Base-by-base conservation (phyloP, 192 early-diverging fungal genomes). In the Funneliformis mosseae region DNA sequence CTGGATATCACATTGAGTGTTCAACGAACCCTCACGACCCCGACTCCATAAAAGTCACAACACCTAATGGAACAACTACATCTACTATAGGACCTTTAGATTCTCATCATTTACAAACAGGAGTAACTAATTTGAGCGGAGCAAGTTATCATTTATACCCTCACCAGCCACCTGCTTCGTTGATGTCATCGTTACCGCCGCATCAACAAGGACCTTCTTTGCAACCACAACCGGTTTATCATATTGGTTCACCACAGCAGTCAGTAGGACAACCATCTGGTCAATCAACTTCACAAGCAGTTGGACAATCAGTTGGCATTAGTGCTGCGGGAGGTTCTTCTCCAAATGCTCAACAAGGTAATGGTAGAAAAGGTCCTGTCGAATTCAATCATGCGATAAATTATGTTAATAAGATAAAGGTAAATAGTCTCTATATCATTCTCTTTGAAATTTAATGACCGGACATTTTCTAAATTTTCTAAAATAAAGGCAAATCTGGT, bases 371-470 rank as follows among this genome's bases (percentile, higher is more conserved):
- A 42, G 88, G 89, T 12, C 96, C 96, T 0, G 92, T 99, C 14
- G 98, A 99, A 82, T 99, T 99, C 81, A 94, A 96, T 71, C 97
- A 99, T 82, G 98, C 98, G 12, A 99, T 99, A 67, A 98, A 95
- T 83, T 99, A 99, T 83, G 98, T 99, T 11, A 99, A 99, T 86
- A 99, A 99, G 86, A 98, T 99, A 80, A 99, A 99, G 88, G 92
- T 93, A 46, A 64, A n/a, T 6, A 33, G 7, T 1, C 50, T 21
- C 18, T 55, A 55, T 16, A 55, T 55, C 43, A 5, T 9, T 10
- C 43, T 45, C 9, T 45, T 9, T 45, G 9, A 45, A 45, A 45
- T 45, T 45, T 7, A 33, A 55, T 50, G 16, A 50, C 5, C 4
- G 4, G 33, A 33, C 33, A 33, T 33, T 33, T 33, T 33, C 33